Conservation (phyloP, 805 yeast genomes). For the Torulaspora microellipsoides region DNA sequence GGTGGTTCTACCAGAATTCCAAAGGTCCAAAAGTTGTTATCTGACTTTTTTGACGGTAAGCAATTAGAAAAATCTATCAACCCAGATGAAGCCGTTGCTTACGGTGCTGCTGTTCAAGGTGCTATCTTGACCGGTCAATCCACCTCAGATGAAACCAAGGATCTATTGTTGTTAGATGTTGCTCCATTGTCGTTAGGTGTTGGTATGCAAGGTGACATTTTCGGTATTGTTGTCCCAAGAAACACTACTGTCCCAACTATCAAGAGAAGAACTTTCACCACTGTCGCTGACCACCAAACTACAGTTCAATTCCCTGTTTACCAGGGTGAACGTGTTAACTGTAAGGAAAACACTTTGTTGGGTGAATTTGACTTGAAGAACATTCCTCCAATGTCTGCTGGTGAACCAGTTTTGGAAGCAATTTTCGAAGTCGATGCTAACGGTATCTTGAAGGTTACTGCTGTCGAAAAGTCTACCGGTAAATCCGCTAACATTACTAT, state of each 20-base stretch:
- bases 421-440: slow-evolving; percentile 99
- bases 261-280: slow-evolving; percentile 98
- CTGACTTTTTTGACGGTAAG: slow-evolving; percentile 95
- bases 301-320: slow-evolving; percentile 98
- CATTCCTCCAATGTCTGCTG: slow-evolving; percentile 98
- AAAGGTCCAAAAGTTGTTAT: slow-evolving; percentile 90
- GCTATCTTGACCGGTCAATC: slow-evolving; percentile 95
- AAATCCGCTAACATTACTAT: slow-evolving; percentile 97
- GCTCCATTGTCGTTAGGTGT: slow-evolving; percentile 98
- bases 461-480: slow-evolving; percentile 98
- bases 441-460: slow-evolving; percentile 99
- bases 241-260: slow-evolving; percentile 99
- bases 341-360: slow-evolving; percentile 92
- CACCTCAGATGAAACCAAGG: slow-evolving; percentile 88
- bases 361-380: slow-evolving; percentile 99
- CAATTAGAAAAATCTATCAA: slow-evolving; percentile 93
- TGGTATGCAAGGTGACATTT: slow-evolving; percentile 99
- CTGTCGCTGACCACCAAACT: slow-evolving; percentile 98
- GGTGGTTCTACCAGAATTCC: slow-evolving; percentile 99
- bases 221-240: slow-evolving; percentile 98
- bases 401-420: slow-evolving; percentile 99
- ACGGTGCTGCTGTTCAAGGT: slow-evolving; percentile 99
- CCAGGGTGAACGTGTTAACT: slow-evolving; percentile 99
- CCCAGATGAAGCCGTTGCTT: slow-evolving; percentile 99
- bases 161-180: slow-evolving; percentile 91